phyloP scores from a whole-genome alignment of 2,329 filamentous ascomycete species.

The Monosporascus sp. region DNA sequence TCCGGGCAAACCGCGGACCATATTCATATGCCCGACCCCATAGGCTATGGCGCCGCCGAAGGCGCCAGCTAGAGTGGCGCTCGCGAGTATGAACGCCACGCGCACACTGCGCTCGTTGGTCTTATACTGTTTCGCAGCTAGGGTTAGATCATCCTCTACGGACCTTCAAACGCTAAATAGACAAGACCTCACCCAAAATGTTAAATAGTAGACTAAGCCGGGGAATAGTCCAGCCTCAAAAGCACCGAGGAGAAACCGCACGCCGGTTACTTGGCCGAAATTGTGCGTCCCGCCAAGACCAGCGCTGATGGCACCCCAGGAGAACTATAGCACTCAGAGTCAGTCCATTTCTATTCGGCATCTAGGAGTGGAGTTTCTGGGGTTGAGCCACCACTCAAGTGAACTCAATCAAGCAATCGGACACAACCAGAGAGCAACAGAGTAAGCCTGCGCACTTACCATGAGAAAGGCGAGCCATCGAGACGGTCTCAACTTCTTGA shows the following conservation, averaged over 20 bases:
- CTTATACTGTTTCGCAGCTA: conserved; percentile 44
- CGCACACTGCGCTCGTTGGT: conserved; percentile 65
- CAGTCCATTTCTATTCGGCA: too few relatives aligned
- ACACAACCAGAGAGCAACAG: too few relatives aligned
- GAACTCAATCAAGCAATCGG: too few relatives aligned
- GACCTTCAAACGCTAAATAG: too few relatives aligned
- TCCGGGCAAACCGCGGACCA: conserved; percentile 51
- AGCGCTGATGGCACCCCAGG: conserved; percentile 64
- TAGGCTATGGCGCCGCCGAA: conserved; percentile 73
- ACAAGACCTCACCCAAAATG: conserved; percentile 47
- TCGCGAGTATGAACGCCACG: conserved; percentile 65
- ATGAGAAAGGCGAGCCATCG: conserved; percentile 63
- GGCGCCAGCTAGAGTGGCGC: conserved; percentile 65
- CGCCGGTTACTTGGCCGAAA: conserved; percentile 58
- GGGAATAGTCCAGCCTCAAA: conserved; percentile 69
- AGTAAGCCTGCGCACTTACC: background rate
- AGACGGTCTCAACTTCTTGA: conserved; percentile 58
- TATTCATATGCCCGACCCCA: conserved; percentile 67
- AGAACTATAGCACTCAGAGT: conserved; percentile 26
- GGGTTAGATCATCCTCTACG: background rate
- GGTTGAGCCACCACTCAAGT: too few relatives aligned
- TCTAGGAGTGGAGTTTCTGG: too few relatives aligned
- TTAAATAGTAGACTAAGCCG: conserved; percentile 61
- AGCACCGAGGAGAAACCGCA: conserved; percentile 62
- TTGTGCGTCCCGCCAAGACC: conserved; percentile 58